phyloP scores from a whole-genome alignment of 2,329 filamentous ascomycete species.

The Ophiocordyceps robertsii region DNA sequence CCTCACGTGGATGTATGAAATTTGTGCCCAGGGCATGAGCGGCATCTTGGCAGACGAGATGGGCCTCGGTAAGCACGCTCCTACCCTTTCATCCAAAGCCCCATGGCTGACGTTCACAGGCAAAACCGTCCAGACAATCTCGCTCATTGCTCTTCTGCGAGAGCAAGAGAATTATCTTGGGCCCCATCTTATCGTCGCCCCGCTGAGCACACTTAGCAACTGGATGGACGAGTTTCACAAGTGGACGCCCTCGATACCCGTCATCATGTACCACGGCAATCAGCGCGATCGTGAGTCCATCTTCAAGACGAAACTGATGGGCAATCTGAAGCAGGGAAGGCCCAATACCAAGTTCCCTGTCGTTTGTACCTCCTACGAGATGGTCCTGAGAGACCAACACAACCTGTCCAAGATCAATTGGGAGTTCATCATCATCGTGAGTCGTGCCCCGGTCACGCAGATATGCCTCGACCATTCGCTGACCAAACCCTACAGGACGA shows the following conservation, averaged over 20 bases:
- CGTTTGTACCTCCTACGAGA: slow-evolving; percentile 91
- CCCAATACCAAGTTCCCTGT: slow-evolving; percentile 65
- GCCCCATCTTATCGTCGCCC: slow-evolving; percentile 82
- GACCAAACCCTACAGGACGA: slow-evolving; percentile 49
- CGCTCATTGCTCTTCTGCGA: slow-evolving; percentile 72
- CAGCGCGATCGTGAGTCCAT: slow-evolving; percentile 65
- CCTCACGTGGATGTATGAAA: slow-evolving; percentile 88
- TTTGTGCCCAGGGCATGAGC: slow-evolving; percentile 66
- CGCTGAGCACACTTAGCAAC: slow-evolving; percentile 82
- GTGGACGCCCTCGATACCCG: slow-evolving; percentile 82
- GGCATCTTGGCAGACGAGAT: slow-evolving; percentile 91
- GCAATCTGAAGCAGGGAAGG: slow-evolving; percentile 47
- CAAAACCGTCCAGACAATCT: slow-evolving; percentile 86
- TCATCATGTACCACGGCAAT: slow-evolving; percentile 80
- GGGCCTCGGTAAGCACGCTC: slow-evolving; percentile 48
- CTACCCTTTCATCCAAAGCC: neutral
- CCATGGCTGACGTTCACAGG: slow-evolving; percentile 28
- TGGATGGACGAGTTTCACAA: slow-evolving; percentile 90
- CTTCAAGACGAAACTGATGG: slow-evolving; percentile 58
- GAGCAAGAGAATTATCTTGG: slow-evolving; percentile 75
- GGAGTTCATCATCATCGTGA: slow-evolving; percentile 92
- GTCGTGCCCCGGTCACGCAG: slow-evolving; percentile 10
- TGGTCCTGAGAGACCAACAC: slow-evolving; percentile 81
- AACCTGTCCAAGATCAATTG: slow-evolving; percentile 74
- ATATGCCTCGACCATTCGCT: neutral